phyloP scores from a whole-genome alignment of 2,329 filamentous ascomycete species.

The Aotearoamyces nothofagi region DNA sequence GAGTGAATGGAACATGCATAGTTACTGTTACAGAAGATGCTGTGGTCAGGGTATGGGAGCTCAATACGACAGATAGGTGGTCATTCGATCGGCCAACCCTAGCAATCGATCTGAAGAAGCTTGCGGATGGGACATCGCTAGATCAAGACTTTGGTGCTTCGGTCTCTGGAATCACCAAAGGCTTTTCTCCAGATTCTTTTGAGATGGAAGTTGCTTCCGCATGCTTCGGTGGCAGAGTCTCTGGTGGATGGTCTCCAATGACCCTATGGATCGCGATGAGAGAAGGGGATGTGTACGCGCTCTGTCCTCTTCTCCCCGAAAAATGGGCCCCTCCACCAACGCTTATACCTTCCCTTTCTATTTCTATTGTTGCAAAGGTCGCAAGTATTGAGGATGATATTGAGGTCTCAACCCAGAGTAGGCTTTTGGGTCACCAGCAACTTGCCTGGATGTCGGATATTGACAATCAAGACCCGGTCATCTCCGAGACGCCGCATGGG shows the following conservation, averaged over 20 bases:
- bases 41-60: conserved; percentile 78
- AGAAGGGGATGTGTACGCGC: conserved; percentile 81
- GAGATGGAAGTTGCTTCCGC: conserved; percentile 92
- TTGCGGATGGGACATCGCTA: conserved; percentile 68
- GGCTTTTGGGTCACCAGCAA: conserved; percentile 46
- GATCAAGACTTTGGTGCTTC: conserved; percentile 76
- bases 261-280: conserved; percentile 95
- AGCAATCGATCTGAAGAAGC: conserved; percentile 75
- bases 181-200: conserved; percentile 75
- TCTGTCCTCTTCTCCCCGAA: conserved; percentile 78
- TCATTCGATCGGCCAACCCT: conserved; percentile 75
- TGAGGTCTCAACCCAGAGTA: conserved; percentile 32
- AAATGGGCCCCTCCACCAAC: conserved; percentile 70
- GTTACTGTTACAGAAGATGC: conserved; percentile 84
- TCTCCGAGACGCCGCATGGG: conserved; percentile 32
- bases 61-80: conserved; percentile 70
- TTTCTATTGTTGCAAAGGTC: conserved; percentile 65
- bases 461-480: conserved; percentile 43
- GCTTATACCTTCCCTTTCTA: conserved; percentile 66
- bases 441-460: conserved; percentile 53
- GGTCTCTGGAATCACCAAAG: conserved; percentile 56
- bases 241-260: conserved; percentile 88
- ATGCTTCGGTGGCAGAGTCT: conserved; percentile 52
- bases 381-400: conserved; percentile 46
- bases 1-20: conserved; percentile 64